Evolutionary conservation across 768 basidiomycete species (phyloP).

Genomic region (Plicaturopsis crispa): DNA sequence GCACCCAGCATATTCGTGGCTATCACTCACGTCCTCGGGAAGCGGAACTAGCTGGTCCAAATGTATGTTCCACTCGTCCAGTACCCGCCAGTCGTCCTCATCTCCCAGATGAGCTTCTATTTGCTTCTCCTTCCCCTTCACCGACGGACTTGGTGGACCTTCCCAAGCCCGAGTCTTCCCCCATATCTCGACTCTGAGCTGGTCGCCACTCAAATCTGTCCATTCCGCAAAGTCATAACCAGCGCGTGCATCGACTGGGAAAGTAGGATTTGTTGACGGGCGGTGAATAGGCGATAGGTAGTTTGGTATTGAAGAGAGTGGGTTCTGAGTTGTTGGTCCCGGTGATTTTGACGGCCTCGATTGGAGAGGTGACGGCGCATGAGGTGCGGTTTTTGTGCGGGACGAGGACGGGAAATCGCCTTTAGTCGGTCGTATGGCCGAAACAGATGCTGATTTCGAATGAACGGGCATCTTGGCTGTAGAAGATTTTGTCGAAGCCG

Average conservation of each 20-base stretch:
- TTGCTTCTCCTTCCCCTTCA: slow-evolving; percentile 41
- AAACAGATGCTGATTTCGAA: slow-evolving; percentile 19
- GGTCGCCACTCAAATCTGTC: slow-evolving; percentile 44
- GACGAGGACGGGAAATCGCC: slow-evolving; percentile 10
- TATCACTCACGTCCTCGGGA: slow-evolving; percentile 50
- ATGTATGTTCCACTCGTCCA: slow-evolving; percentile 64
- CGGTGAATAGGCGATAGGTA: slow-evolving; percentile 75
- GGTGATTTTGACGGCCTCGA: slow-evolving; percentile 6
- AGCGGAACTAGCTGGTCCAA: slow-evolving; percentile 51
- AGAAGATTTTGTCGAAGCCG: slow-evolving; percentile 8
- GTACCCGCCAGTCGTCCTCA: slow-evolving; percentile 47
- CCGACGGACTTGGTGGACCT: too few relatives aligned
- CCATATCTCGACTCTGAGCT: slow-evolving; percentile 53
- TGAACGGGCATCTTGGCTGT: slow-evolving; percentile 11
- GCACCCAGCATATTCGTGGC: too few relatives aligned
- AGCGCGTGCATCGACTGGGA: slow-evolving; percentile 47
- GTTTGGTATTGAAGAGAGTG: slow-evolving; percentile 34
- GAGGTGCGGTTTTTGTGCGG: not conserved
- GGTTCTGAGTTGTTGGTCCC: slow-evolving; percentile 6
- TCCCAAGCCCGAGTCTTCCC: too few relatives aligned
- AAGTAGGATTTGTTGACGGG: slow-evolving; percentile 81
- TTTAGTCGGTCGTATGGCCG: slow-evolving; percentile 12
- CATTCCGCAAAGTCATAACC: slow-evolving; percentile 46
- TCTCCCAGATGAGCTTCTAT: slow-evolving; percentile 8
- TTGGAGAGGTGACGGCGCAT: slow-evolving; percentile 13